These are phyloP conservation scores for Eucalyptus pumila DNA, from an alignment of 345 rosid species.

Conservation along the genomic window DNA sequence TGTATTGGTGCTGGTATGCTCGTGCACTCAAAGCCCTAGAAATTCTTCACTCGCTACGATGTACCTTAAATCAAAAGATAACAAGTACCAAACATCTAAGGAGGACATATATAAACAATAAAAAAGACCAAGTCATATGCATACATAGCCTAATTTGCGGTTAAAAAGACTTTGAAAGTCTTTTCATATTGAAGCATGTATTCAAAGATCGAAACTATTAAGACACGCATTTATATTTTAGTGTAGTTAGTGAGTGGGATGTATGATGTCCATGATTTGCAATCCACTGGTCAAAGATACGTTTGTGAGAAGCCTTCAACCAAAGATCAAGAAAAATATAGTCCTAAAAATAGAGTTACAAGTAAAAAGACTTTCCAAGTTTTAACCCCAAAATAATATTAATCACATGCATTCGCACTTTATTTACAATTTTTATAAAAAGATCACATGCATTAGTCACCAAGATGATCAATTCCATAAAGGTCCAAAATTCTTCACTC, in stretches of 20 bases:
- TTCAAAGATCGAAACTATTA: background rate
- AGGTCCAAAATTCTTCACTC: background rate
- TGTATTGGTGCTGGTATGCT: background rate
- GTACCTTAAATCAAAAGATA: background rate
- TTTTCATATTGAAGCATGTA: background rate
- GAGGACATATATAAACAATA: background rate
- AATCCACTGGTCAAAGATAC: background rate
- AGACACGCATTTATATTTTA: background rate
- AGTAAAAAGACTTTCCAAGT: background rate
- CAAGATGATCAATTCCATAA: too few relatives aligned
- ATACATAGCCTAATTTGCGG: background rate
- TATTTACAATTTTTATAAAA: background rate
- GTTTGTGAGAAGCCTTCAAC: background rate
- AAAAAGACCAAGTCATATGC: background rate
- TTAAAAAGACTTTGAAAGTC: background rate
- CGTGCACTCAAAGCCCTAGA: background rate
- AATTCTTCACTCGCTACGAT: background rate
- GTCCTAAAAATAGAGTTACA: background rate
- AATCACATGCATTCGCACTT: background rate
- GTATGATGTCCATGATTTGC: background rate
- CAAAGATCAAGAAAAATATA: background rate
- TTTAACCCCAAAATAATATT: background rate
- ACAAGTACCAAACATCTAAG: background rate
- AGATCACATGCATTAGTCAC: background rate
- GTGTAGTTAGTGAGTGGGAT: background rate